Percentiles rank a stretch among this genome's conserved stretches.
phyloP scores from a whole-genome alignment of 306 rosid genomes.

The Dryas octopetala region DNA sequence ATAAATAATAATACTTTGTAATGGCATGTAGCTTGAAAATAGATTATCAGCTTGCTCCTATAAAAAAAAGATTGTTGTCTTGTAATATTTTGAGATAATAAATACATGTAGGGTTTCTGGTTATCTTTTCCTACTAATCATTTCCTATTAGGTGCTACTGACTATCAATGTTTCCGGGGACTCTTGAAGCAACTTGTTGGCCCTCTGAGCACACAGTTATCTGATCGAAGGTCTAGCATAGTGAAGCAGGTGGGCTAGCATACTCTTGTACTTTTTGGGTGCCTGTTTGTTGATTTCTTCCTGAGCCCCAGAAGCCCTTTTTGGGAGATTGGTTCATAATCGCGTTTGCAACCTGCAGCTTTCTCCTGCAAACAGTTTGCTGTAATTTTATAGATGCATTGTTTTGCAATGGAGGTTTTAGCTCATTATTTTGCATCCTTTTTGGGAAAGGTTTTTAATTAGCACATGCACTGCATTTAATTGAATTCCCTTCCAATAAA shows the following conservation, averaged over 20 bases:
- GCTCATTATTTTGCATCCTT: neutral
- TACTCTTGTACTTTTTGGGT: constrained; percentile 17
- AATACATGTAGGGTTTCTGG: neutral
- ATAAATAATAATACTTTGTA: neutral
- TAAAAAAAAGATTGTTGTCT: too few relatives aligned
- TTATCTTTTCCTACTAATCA: constrained; percentile 19
- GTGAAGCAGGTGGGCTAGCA: constrained; percentile 82
- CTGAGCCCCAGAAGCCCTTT: neutral
- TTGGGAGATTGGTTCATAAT: constrained; percentile 15
- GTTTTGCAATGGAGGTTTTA: neutral
- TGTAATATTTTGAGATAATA: neutral
- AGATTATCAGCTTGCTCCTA: neutral
- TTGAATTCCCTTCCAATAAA: neutral
- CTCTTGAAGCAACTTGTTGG: constrained; percentile 92
- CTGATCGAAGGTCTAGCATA: constrained; percentile 97
- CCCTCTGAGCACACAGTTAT: constrained; percentile 81
- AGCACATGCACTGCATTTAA: neutral
- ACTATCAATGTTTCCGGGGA: constrained; percentile 82
- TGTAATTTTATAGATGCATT: neutral
- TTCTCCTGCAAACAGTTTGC: neutral
- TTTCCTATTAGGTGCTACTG: constrained; percentile 74
- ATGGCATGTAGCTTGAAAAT: constrained; percentile 5
- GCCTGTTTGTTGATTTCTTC: constrained; percentile 24
- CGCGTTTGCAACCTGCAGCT: neutral
- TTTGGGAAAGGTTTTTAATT: neutral